phyloP scores from a whole-genome alignment of 768 basidiomycete genomes.

The Holtermannia corniformis region DNA sequence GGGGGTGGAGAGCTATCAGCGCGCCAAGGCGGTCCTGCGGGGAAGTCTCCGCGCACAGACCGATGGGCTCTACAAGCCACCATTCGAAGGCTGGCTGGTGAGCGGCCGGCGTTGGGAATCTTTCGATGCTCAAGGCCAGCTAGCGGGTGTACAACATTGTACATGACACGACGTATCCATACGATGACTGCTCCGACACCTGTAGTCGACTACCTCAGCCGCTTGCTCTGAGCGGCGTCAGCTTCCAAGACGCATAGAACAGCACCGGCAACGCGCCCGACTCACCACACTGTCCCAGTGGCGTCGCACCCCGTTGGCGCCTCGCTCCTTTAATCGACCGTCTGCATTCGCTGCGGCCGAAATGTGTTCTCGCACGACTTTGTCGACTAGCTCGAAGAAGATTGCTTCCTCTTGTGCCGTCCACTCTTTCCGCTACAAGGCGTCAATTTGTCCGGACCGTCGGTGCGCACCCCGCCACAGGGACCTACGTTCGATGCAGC shows the following conservation, averaged over 20 bases:
- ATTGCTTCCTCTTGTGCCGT: neutral
- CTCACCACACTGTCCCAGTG: neutral
- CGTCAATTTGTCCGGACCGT: too few species aligned
- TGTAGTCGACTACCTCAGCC: neutral
- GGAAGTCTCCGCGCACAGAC: constrained; percentile 1
- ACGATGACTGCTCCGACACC: too few species aligned
- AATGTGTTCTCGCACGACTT: neutral
- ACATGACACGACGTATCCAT: neutral
- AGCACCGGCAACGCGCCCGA: neutral
- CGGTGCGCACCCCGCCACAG: too few species aligned
- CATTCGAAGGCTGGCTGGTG: constrained; percentile 31
- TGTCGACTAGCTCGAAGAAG: neutral
- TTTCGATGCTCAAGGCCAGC: constrained; percentile 9
- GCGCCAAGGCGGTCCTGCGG: constrained; percentile 19
- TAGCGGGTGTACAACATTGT: neutral
- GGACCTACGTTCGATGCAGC: neutral
- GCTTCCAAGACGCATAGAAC: too few species aligned
- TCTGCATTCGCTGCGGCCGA: neutral
- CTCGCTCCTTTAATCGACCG: neutral
- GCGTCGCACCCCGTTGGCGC: neutral
- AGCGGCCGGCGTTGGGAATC: constrained; percentile 21
- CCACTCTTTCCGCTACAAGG: neutral
- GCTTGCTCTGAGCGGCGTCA: neutral
- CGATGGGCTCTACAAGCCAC: neutral
- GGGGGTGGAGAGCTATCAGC: constrained; percentile 16